Conservation (phyloP, 108 stramenopile species). For the Stephanodiscus minutulus region DNA sequence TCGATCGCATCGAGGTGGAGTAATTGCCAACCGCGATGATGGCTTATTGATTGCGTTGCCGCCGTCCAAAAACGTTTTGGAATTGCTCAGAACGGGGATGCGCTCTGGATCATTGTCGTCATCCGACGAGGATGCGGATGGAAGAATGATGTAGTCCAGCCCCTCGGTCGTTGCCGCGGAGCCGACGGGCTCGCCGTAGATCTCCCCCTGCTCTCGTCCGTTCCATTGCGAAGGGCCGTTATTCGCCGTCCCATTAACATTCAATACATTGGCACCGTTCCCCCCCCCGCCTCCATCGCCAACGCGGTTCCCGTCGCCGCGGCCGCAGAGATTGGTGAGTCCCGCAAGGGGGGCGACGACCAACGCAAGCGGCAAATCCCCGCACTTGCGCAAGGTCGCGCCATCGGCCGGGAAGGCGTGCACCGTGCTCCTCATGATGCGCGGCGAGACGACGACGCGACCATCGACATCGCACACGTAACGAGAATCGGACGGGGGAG, state of each 20-base stretch:
- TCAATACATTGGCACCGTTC: not conserved
- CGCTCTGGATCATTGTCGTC: constrained; percentile 37
- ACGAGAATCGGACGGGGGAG: constrained; percentile 65
- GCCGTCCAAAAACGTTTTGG: not conserved
- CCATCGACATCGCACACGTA: constrained; percentile 25
- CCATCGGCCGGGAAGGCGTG: constrained; percentile 63
- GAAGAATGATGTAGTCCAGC: constrained; percentile 37
- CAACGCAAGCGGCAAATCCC: constrained; percentile 63
- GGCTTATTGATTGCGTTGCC: not conserved
- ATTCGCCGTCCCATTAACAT: not conserved
- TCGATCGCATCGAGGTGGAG: constrained; percentile 65
- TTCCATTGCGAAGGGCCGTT: constrained; percentile 16
- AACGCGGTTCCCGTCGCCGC: not conserved
- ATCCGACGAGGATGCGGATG: constrained; percentile 14
- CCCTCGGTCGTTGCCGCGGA: not conserved
- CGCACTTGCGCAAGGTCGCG: constrained; percentile 46
- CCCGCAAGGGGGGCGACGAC: constrained; percentile 63
- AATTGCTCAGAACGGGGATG: constrained; percentile 48
- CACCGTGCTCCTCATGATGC: constrained; percentile 59
- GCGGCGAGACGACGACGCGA: constrained; percentile 52
- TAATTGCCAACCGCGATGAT: constrained; percentile 11
- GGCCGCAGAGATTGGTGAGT: constrained; percentile 34
- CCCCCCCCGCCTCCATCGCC: not conserved
- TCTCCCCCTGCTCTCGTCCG: constrained; percentile 43
- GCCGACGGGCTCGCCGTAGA: constrained; percentile 18